Evolutionary conservation across 1,139 yeast genomes (phyloP), one percentile per base, ranked within the genome.

Genomic region (Protomyces inouyei): DNA sequence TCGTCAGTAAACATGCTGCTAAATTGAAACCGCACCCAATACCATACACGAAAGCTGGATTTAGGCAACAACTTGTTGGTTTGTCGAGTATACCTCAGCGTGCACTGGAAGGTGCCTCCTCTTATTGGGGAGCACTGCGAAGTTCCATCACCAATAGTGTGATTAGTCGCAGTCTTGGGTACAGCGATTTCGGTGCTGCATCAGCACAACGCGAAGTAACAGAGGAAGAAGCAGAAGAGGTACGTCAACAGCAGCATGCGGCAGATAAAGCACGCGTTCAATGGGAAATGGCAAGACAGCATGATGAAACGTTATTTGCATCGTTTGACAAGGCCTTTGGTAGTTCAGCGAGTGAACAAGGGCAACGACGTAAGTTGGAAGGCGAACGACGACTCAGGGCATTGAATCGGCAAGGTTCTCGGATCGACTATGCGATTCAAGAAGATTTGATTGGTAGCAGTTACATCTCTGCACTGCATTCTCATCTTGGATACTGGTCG

Each of bases 401-500:
- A 3, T 74, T 86, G 65, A 91, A 91, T 70, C 79, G 82, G 52
- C 80, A 83, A 18, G 96, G 96, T 0, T 18, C 21, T 10, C 79
- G 97, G 65, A 79, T 93, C 0, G 98, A 93, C 73, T 91, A 88
- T 73, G 81, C 86, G 10, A 76, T 92, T 43, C 91, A 91, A 3
- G 88, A 87, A 74, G 91, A 95, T 1, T 82, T 87, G 28, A 82
- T 91, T 70, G 97, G 91, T 70, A 81, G 91, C 32, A 65, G 69
- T 18, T 75, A 90, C 59, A 80, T 92, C 21, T 83, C 91, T 8
- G 95, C 96, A 0, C 78, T 92, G 4, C 88, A 88, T 66, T 90
- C 97, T 0, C 98, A 93, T 75, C 84, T 89, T 10, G 84, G 91
- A 56, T 93, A 93, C 73, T 87, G 92, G 74, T 96, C 90, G 72